These are phyloP conservation scores for Grosmannia huntii DNA, from an alignment of 2,329 filamentous ascomycete species.

Conservation along the genomic window DNA sequence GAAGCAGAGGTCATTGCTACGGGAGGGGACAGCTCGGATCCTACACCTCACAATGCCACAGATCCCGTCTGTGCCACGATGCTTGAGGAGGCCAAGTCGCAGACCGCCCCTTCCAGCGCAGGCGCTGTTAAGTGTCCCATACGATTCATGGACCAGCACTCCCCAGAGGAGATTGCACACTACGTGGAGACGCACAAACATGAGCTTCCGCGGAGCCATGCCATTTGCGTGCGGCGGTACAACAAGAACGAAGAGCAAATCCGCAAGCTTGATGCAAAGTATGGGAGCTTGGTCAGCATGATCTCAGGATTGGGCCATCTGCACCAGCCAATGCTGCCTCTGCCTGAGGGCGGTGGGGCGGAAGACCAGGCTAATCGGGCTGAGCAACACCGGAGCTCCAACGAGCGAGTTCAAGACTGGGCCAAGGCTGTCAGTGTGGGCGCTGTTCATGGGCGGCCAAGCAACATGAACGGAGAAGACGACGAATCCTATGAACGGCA, in stretches of 20 bases:
- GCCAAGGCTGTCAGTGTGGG: constrained; percentile 60
- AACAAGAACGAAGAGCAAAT: constrained; percentile 78
- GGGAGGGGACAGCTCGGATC: constrained; percentile 17
- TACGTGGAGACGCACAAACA: constrained; percentile 96
- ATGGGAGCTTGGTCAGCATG: constrained; percentile 86
- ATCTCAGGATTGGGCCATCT: constrained; percentile 80
- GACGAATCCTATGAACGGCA: constrained; percentile 7
- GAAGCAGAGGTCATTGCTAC: constrained; percentile 12
- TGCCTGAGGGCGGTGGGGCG: constrained; percentile 35
- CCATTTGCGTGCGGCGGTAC: constrained; percentile 81
- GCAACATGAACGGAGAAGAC: background rate
- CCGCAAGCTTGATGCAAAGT: constrained; percentile 83
- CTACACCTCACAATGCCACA: constrained; percentile 33
- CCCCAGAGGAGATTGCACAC: constrained; percentile 80
- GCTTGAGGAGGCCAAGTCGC: constrained; percentile 46
- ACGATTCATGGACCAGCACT: constrained; percentile 81
- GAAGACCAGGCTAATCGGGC: constrained; percentile 15
- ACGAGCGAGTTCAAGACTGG: constrained; percentile 74
- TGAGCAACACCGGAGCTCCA: constrained; percentile 37
- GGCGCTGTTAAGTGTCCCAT: constrained; percentile 66
- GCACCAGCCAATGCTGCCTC: constrained; percentile 74
- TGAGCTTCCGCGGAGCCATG: constrained; percentile 84
- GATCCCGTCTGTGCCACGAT: constrained; percentile 55
- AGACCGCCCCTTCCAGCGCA: constrained; percentile 33
- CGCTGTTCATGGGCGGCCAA: constrained; percentile 17